Evolutionary conservation across 1,284 basidiomycete species (phyloP), one percentile per base, ranked within the genome.

Genomic region (Trametes polyzona): DNA sequence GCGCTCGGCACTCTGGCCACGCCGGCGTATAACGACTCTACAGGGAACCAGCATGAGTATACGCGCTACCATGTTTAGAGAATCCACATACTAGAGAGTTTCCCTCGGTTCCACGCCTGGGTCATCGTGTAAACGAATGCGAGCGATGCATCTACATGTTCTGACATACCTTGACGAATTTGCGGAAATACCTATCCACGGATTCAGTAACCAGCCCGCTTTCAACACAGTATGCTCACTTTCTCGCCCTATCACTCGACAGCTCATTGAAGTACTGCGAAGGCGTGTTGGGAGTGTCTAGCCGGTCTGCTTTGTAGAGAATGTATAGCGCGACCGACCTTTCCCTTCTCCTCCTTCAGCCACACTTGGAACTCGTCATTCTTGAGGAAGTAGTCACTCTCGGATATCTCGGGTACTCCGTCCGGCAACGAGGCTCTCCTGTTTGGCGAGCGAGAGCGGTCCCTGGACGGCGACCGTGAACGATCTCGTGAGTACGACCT

Each of bases 321-420:
- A 17, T 27, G 16, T 16, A 46, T 23, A 29, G 14, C 24, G 8
- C n/a, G 19, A 66, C 77, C 52, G 49, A 90, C 90, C 81, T 88
- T 91, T 58, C 76, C 77, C 69, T 90, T 91, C 73, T 90, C 88
- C 37, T 89, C 85, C 69, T 85, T 90, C 58, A 92, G 75, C 90
- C 90, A 93, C 41, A 81, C 70, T 59, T 85, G 79, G 67, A 92
- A 92, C 66, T 92, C 90, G 58, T 84, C 82, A 59, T 82, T 89
- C 71, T 88, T 91, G 63, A 84, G 78, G 72, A 90, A 92, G 64
- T 92, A 93, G 67, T 92, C 90, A 0, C 83, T 78, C 65, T 90
- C 88, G 0, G 82, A 82, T 61, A 92, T 86, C 5, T 78, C 74
- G 23, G 76, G 68, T 2, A 83, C 81, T 33, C 79, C 79, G 19